phyloP scores from a whole-genome alignment of 257 asterid genomes.

The Leptodermis oblonga region DNA sequence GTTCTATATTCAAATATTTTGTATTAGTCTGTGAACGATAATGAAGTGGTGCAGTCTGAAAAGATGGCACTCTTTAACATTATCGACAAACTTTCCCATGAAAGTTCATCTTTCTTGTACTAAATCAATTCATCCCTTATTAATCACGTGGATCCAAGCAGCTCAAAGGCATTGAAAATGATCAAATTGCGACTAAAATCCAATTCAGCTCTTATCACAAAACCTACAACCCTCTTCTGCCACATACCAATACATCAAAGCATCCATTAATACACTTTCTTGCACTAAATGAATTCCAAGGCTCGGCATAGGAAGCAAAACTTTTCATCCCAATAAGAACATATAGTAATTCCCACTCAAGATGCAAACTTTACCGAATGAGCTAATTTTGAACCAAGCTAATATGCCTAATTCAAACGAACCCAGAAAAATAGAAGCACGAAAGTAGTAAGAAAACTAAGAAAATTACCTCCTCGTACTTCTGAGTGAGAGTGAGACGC shows the following conservation, averaged over 20 bases:
- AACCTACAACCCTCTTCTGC: background rate
- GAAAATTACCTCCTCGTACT: conserved; percentile 77
- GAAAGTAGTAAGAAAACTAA: background rate
- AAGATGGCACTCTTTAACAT: background rate
- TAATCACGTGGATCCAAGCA: background rate
- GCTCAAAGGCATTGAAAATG: background rate
- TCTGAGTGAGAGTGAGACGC: conserved; percentile 80
- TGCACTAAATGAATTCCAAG: no score
- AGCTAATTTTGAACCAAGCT: background rate
- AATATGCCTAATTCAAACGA: background rate
- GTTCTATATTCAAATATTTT: background rate
- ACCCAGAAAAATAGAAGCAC: background rate
- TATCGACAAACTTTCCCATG: background rate
- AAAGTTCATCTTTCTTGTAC: background rate
- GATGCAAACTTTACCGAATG: background rate
- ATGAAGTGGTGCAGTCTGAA: background rate
- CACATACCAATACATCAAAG: background rate
- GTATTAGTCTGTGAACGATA: background rate
- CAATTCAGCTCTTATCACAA: background rate
- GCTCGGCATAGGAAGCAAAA: background rate
- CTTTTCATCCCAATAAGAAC: background rate
- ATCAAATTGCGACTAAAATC: background rate
- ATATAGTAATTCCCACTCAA: background rate
- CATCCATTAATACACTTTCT: background rate
- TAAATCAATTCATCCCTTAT: background rate